Base-by-base conservation (phyloP, 129 eudicot genomes). In the Centella asiatica region DNA sequence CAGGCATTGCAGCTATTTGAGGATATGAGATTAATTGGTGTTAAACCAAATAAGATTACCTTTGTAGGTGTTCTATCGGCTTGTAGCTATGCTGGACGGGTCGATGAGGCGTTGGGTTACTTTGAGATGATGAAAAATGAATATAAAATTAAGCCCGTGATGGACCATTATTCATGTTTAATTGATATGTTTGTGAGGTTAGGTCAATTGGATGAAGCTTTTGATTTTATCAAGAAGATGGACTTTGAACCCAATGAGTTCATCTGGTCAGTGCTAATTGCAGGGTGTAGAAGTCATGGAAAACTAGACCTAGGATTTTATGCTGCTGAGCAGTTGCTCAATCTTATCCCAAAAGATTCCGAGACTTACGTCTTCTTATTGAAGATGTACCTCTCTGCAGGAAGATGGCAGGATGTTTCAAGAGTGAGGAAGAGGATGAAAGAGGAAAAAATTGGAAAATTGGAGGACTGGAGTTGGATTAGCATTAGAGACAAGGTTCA, bases 241-340 rank as follows among this genome's bases (percentile, higher is more conserved):
- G 85, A 80, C 12, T 59, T 83, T 17, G 81, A 79, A 34, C 84
- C 95, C 22, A 87, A 68, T 24, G 95, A 84, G 72, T 71, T 82
- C 45, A 81, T 87, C 60, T 83, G 98, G 95, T 81, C 96, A 31
- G 17, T 77, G 34, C 56, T 92, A 60, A 75, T 84, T 34, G 96
- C 94, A 22, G 97, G 97, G 25, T 92, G 98, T 71, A 77, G 85
- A 74, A 84, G 88, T 68, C 95, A 79, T 31, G 94, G 88, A 68
- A 87, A 87, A 11, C 51, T 72, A 40, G 94, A 87, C 44, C 53
- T 82, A 63, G 98, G 72, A 4, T 74, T 72, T 65, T 73, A 84
- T 17, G 96, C 90, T n/a, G 96, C 94, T 22, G 95, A 92, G 62
- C 70, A 79, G 52, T 72, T 92, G 56, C 90, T 87, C 12, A 45